These are phyloP conservation scores for Aspergillus quadrilineatus DNA, from an alignment of 2,329 filamentous ascomycete species.

Conservation along the genomic window DNA sequence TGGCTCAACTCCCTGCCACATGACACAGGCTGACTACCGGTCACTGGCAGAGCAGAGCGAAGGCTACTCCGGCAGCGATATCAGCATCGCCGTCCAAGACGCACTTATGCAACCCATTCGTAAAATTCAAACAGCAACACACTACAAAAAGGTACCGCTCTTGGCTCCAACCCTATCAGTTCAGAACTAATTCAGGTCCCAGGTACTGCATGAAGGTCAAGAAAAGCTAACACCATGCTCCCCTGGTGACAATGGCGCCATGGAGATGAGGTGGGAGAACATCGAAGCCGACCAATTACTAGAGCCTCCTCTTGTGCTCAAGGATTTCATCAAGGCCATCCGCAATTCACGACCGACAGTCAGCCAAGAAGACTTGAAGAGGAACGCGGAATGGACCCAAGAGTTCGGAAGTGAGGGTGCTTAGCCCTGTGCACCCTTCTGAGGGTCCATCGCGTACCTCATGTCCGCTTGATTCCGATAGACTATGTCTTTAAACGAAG, in stretches of 20 bases:
- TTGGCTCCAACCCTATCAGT: too few species aligned
- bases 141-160: slow-evolving; percentile 79
- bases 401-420: slow-evolving; percentile 93
- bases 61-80: slow-evolving; percentile 95
- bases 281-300: slow-evolving; percentile 80
- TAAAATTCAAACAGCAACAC: slow-evolving; percentile 94
- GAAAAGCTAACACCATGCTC: slow-evolving; percentile 78
- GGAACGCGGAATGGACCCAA: slow-evolving; percentile 88
- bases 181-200: too few species aligned
- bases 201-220: slow-evolving; percentile 63
- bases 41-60: slow-evolving; percentile 79
- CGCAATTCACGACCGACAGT: slow-evolving; percentile 87
- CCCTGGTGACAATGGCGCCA: slow-evolving; percentile 79
- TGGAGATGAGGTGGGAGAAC: slow-evolving; percentile 92
- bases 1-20: slow-evolving; percentile 85
- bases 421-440: slow-evolving; percentile 31
- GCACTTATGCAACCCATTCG: slow-evolving; percentile 96
- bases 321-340: slow-evolving; percentile 92
- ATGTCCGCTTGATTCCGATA: slow-evolving; percentile 7
- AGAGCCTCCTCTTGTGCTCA: slow-evolving; percentile 80
- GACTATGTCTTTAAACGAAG: slow-evolving; percentile 1
- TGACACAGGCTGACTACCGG: slow-evolving; percentile 75
- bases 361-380: slow-evolving; percentile 76
- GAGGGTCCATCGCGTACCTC: not conserved
- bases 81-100: slow-evolving; percentile 90